These are phyloP conservation scores for Hymenoscyphus scutula DNA, from an alignment of 2,329 filamentous ascomycete species.

Conservation along the genomic window DNA sequence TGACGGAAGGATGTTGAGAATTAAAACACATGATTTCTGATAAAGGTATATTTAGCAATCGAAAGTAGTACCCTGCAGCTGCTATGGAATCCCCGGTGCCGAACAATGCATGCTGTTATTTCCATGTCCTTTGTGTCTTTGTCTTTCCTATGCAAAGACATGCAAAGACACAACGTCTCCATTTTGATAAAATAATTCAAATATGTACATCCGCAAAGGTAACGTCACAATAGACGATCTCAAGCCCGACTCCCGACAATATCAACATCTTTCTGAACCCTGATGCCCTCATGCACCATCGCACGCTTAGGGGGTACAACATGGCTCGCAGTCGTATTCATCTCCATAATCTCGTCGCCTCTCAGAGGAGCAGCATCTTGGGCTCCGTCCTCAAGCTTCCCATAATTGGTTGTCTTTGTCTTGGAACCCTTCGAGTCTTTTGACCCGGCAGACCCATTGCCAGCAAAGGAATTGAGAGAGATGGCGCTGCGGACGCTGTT, in stretches of 20 bases:
- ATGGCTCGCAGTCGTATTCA: neutral
- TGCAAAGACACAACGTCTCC: too few relatives aligned
- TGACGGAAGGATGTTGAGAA: too few relatives aligned
- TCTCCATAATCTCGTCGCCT: neutral
- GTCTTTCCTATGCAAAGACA: too few relatives aligned
- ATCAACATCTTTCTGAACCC: conserved; percentile 5
- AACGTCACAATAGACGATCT: neutral
- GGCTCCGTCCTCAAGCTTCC: conserved; percentile 1
- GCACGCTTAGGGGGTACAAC: neutral
- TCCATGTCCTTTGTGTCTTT: too few relatives aligned
- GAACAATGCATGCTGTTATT: too few relatives aligned
- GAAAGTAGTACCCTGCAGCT: too few relatives aligned
- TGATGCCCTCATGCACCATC: neutral
- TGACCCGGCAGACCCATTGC: neutral
- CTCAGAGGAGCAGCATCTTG: neutral
- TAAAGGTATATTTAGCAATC: too few relatives aligned
- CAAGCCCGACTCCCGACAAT: neutral
- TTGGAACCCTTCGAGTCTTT: neutral
- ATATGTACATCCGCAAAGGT: too few relatives aligned
- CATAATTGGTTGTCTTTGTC: neutral
- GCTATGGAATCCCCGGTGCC: too few relatives aligned
- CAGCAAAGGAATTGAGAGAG: conserved; percentile 2
- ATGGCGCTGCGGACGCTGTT: conserved; percentile 10
- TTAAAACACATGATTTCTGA: too few relatives aligned
- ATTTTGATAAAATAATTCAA: too few relatives aligned